Percentiles rank a stretch among this genome's conserved stretches.
phyloP scores from a whole-genome alignment of 148 eudicot genomes.

The Rhododendron williamsianum region DNA sequence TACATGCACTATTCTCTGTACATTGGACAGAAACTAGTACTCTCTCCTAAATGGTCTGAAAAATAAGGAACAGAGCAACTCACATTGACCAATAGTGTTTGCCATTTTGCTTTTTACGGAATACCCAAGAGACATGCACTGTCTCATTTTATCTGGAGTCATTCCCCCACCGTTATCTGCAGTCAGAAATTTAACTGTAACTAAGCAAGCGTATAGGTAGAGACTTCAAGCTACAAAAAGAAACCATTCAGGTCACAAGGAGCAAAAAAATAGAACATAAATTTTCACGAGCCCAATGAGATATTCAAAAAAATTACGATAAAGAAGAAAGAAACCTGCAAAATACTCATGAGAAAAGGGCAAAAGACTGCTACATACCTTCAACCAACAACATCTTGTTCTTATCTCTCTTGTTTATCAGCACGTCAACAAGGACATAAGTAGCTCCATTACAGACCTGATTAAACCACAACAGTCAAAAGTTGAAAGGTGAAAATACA shows the following conservation, averaged over 20 bases:
- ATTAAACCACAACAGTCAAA: background rate
- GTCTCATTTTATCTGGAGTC: conserved; percentile 61
- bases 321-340: background rate
- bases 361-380: conserved; percentile 31
- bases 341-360: background rate
- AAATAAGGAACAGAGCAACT: conserved; percentile 11
- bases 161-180: conserved; percentile 86
- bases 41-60: background rate
- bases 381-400: conserved; percentile 61
- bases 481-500: background rate
- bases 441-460: conserved; percentile 65
- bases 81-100: conserved; percentile 79
- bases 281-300: background rate
- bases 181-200: background rate
- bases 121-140: conserved; percentile 84
- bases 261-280: background rate
- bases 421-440: conserved; percentile 50
- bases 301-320: background rate
- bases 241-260: background rate
- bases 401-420: conserved; percentile 36
- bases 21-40: background rate
- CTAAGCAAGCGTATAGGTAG: background rate
- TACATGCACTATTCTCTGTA: background rate
- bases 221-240: background rate
- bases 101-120: conserved; percentile 58